A percentile compares a stretch with the other conserved stretches of the same genome.
These are phyloP conservation scores for Apostasia ramifera DNA, from an alignment of 106 monocot species.

Conservation along the genomic window DNA sequence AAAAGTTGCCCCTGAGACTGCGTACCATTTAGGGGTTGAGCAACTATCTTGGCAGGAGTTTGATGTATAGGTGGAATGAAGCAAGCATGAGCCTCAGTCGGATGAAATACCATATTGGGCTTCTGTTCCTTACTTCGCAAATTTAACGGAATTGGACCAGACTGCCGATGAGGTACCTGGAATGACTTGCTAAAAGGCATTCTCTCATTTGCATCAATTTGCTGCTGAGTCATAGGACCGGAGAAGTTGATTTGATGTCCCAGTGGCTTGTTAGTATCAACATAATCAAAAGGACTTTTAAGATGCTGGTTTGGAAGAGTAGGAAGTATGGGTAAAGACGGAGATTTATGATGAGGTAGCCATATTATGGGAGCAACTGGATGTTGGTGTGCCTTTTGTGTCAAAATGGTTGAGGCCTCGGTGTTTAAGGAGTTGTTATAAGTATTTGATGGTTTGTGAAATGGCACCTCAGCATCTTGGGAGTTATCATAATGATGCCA, in stretches of 20 bases:
- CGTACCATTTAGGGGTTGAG: slow-evolving; percentile 17
- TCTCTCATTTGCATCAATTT: slow-evolving; percentile 26
- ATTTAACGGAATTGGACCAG: slow-evolving; percentile 23
- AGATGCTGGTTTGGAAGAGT: slow-evolving; percentile 26
- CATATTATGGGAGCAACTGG: slow-evolving; percentile 19
- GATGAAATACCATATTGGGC: slow-evolving; percentile 7
- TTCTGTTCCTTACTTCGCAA: slow-evolving; percentile 19
- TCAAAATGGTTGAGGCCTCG: slow-evolving; percentile 12
- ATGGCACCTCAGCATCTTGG: slow-evolving; percentile 25
- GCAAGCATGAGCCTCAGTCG: slow-evolving; percentile 24
- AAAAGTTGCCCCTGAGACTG: slow-evolving; percentile 21
- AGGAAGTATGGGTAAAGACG: slow-evolving; percentile 22
- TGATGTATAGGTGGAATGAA: slow-evolving; percentile 21
- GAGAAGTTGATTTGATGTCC: slow-evolving; percentile 21
- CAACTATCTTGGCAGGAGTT: slow-evolving; percentile 21
- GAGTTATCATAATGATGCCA: slow-evolving; percentile 18
- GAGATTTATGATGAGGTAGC: slow-evolving; percentile 45
- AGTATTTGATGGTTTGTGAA: slow-evolving; percentile 21
- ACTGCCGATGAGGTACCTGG: slow-evolving; percentile 18
- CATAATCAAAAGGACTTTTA: slow-evolving; percentile 18
- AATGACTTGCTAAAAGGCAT: slow-evolving; percentile 8
- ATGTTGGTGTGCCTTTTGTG: slow-evolving; percentile 29
- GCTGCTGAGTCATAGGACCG: slow-evolving; percentile 13
- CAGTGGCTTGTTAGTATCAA: slow-evolving; percentile 27
- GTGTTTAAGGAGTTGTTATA: slow-evolving; percentile 23